These are phyloP conservation scores for Macrolepiota albuminosa DNA, from an alignment of 768 basidiomycete species.

Conservation along the genomic window DNA sequence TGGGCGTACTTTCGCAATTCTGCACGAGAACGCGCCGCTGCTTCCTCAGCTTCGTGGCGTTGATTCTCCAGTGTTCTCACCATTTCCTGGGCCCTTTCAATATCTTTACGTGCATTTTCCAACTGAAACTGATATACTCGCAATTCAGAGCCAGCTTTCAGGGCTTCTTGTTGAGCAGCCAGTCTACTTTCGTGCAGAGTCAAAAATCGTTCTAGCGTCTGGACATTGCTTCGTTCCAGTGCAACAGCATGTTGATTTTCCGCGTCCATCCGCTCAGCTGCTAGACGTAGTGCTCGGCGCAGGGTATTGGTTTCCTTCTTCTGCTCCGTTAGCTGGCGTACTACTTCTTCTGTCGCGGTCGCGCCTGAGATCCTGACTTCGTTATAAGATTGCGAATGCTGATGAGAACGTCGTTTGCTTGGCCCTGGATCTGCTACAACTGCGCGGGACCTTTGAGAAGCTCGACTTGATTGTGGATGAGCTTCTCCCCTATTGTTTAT, in stretches of 20 bases:
- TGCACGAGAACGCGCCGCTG: conserved; percentile 45
- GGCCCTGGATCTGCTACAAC: neutral
- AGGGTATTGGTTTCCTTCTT: conserved; percentile 31
- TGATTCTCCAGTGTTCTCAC: conserved; percentile 44
- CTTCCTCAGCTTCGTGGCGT: conserved; percentile 53
- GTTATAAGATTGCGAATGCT: conserved; percentile 5
- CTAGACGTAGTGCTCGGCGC: conserved; percentile 29
- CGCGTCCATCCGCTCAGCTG: conserved; percentile 28
- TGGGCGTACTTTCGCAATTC: conserved; percentile 47
- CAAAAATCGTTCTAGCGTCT: conserved; percentile 28
- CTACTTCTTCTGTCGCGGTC: conserved; percentile 22
- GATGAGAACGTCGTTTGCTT: conserved; percentile 9
- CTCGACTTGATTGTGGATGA: neutral
- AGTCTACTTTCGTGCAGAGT: conserved; percentile 31
- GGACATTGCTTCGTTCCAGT: conserved; percentile 28
- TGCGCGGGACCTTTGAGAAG: neutral
- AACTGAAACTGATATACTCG: conserved; percentile 34
- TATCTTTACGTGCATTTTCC: conserved; percentile 43
- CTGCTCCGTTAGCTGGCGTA: conserved; percentile 27
- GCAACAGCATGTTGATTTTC: conserved; percentile 31
- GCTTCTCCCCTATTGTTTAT: neutral
- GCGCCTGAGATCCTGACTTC: conserved; percentile 7
- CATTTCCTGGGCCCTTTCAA: conserved; percentile 45
- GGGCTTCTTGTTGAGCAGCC: conserved; percentile 31
- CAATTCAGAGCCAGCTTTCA: conserved; percentile 31